These are phyloP conservation scores for Termitomyces sp. DNA, from an alignment of 768 basidiomycete genomes.

Conservation along the genomic window DNA sequence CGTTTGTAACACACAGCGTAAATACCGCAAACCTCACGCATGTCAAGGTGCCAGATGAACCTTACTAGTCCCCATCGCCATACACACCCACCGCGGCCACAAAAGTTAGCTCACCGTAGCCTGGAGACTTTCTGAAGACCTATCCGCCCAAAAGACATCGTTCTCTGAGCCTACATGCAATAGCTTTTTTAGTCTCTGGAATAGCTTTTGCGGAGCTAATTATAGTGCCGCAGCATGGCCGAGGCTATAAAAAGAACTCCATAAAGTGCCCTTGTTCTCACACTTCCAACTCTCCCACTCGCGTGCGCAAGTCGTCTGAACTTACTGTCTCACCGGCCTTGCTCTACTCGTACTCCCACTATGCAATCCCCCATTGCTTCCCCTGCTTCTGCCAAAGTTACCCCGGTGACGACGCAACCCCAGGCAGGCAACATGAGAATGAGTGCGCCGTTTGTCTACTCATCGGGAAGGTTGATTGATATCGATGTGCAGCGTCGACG, in stretches of 20 bases:
- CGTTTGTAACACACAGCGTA: neutral
- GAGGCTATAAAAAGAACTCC: neutral
- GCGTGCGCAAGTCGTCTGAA: neutral
- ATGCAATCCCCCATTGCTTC: constrained; percentile 10
- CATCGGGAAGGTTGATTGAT: neutral
- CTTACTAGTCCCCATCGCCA: neutral
- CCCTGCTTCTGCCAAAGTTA: constrained; percentile 13
- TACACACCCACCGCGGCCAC: neutral
- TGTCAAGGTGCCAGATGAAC: neutral
- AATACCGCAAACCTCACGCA: neutral
- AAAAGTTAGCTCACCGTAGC: too few relatives aligned
- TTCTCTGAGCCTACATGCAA: too few relatives aligned
- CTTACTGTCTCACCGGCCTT: neutral
- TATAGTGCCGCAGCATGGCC: neutral
- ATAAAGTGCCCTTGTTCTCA: neutral
- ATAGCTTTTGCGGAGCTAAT: neutral
- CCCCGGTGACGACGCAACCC: constrained; percentile 44
- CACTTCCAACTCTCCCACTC: neutral
- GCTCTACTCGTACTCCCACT: neutral
- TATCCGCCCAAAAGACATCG: too few relatives aligned
- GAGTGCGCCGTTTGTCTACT: constrained; percentile 38
- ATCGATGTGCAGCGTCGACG: neutral
- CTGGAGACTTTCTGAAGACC: too few relatives aligned
- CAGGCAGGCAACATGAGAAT: constrained; percentile 49
- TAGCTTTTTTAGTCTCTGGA: too few relatives aligned